phyloP scores from a whole-genome alignment of 352 stramenopile species.

The Phytophthora hybrid region DNA sequence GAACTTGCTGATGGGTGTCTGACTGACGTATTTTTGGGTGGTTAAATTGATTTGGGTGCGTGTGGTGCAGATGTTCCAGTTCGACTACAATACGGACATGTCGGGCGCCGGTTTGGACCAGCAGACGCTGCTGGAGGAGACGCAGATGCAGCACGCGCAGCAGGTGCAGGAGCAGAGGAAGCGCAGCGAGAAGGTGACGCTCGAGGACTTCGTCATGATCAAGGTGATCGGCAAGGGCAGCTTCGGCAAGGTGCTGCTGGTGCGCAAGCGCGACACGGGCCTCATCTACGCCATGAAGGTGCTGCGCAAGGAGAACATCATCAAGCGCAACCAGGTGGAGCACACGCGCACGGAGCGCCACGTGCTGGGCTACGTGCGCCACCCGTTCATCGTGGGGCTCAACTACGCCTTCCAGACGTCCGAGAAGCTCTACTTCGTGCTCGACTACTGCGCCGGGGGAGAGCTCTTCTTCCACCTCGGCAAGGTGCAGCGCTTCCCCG shows the following conservation, averaged over 20 bases:
- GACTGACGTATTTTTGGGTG: not conserved
- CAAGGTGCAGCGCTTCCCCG: constrained; percentile 94
- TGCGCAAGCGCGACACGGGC: constrained; percentile 93
- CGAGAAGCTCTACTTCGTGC: constrained; percentile 98
- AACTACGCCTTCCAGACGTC: constrained; percentile 97
- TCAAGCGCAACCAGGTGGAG: constrained; percentile 99
- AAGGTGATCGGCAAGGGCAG: constrained; percentile 97
- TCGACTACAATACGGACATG: constrained; percentile 75
- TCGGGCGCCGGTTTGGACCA: constrained; percentile 45
- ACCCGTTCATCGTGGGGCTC: constrained; percentile 98
- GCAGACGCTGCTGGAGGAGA: constrained; percentile 60
- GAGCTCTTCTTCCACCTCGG: constrained; percentile 95
- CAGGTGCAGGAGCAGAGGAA: constrained; percentile 49
- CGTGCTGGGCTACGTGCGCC: constrained; percentile 96
- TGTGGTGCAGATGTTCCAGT: constrained; percentile 68
- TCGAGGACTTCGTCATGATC: constrained; percentile 96
- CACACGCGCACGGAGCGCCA: constrained; percentile 98
- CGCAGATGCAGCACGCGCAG: constrained; percentile 53
- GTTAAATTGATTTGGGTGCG: not conserved
- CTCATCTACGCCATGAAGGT: constrained; percentile 99
- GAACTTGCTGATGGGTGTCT: too few relatives aligned
- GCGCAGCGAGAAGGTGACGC: constrained; percentile 80
- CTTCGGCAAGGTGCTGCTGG: constrained; percentile 97
- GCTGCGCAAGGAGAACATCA: constrained; percentile 99
- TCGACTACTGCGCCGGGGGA: constrained; percentile 98